Conservation (phyloP, 805 yeast species). For the Metschnikowia koreensis region DNA sequence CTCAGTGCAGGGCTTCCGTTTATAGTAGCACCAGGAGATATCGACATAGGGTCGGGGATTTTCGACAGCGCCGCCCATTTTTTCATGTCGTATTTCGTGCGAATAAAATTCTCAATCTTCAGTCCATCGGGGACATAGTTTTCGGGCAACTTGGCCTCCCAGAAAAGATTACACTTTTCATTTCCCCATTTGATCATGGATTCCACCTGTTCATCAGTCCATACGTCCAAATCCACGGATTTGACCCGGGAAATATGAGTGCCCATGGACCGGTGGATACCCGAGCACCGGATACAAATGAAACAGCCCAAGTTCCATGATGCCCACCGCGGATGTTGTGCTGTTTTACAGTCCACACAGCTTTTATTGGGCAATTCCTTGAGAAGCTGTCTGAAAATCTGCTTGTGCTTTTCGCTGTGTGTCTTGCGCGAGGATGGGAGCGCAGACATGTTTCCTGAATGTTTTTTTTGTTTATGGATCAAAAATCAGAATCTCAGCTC, state of each 20-base stretch:
- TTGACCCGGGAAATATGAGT: conserved; percentile 93
- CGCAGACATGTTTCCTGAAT: conserved; percentile 22
- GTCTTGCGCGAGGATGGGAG: conserved; percentile 45
- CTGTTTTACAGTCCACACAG: conserved; percentile 90
- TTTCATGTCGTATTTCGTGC: conserved; percentile 87
- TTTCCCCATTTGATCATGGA: conserved; percentile 88
- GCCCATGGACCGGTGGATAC: conserved; percentile 92
- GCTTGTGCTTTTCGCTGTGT: conserved; percentile 57
- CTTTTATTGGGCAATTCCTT: conserved; percentile 72
- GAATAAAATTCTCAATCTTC: conserved; percentile 83
- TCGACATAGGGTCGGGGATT: conserved; percentile 59
- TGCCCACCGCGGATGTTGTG: conserved; percentile 96
- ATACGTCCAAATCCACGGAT: conserved; percentile 90
- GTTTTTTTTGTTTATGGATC: neutral
- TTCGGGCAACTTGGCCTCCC: conserved; percentile 79
- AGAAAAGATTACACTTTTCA: conserved; percentile 67
- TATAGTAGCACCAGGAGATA: conserved; percentile 13
- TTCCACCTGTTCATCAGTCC: conserved; percentile 91
- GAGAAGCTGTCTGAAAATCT: conserved; percentile 69
- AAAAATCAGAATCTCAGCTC: too few species aligned
- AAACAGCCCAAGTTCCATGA: conserved; percentile 94
- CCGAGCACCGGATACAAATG: conserved; percentile 92
- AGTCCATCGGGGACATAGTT: conserved; percentile 75
- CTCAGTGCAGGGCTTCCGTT: neutral
- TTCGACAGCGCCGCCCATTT: conserved; percentile 70